phyloP scores from a whole-genome alignment of 139 green algal genomes.

The Prasinococcaceae sp. region DNA sequence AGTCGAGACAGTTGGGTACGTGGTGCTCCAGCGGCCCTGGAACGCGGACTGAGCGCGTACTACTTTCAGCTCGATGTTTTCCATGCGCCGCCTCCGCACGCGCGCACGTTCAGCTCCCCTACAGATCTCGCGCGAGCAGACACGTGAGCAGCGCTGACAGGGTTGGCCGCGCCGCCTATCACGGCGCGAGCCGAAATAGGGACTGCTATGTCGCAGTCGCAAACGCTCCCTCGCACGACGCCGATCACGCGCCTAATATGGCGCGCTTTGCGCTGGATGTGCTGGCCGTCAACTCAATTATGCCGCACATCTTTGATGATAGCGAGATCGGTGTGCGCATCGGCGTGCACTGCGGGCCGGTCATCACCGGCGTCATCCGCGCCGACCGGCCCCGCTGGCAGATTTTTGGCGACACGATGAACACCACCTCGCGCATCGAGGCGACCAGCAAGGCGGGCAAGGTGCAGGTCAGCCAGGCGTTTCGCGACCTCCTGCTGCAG shows the following conservation, averaged over 20 bases:
- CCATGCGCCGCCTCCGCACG: not conserved
- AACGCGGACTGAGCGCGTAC: not conserved
- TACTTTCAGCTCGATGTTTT: not conserved
- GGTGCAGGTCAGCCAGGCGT: too few relatives aligned
- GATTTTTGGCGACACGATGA: conserved; percentile 5
- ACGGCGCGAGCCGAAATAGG: not conserved
- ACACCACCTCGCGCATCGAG: not conserved
- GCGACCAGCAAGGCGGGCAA: too few relatives aligned
- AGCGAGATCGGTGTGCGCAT: not conserved
- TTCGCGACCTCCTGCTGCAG: too few relatives aligned
- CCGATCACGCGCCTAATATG: not conserved
- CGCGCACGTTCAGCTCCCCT: too few relatives aligned
- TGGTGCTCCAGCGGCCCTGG: not conserved
- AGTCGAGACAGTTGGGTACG: not conserved
- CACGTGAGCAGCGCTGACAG: not conserved
- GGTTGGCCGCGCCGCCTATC: not conserved
- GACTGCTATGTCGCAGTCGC: too few relatives aligned
- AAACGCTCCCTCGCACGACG: too few relatives aligned
- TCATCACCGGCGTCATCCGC: conserved; percentile 1
- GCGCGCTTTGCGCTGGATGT: not conserved
- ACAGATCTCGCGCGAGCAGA: too few relatives aligned
- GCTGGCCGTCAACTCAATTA: too few relatives aligned
- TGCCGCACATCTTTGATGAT: too few relatives aligned
- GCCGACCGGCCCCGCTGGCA: not conserved
- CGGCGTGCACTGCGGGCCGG: not conserved